phyloP scores from a whole-genome alignment of 2,329 filamentous ascomycete species.

The Clonostachys solani region DNA sequence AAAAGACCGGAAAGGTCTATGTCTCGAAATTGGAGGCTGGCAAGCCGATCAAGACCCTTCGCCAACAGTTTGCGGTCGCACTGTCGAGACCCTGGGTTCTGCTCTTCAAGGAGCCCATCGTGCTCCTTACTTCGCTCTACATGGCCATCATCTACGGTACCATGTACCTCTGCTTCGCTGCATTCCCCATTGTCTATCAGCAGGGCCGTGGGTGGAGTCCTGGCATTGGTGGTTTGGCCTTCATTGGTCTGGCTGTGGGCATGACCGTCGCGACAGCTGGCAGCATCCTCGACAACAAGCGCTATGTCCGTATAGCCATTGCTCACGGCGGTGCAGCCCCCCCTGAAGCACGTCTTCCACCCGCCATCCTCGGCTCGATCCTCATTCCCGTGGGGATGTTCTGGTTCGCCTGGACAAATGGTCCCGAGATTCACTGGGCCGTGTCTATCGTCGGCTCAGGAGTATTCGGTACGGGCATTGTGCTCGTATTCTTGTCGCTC shows the following conservation, averaged over 20 bases:
- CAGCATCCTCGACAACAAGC: slow-evolving; percentile 46
- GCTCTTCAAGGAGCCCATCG: slow-evolving; percentile 63
- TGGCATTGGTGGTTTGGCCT: slow-evolving; percentile 57
- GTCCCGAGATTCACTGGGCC: slow-evolving; percentile 50
- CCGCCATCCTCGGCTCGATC: slow-evolving; percentile 54
- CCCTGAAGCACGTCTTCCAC: slow-evolving; percentile 59
- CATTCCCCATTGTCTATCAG: slow-evolving; percentile 60
- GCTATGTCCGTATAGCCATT: slow-evolving; percentile 40
- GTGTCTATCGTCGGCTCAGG: slow-evolving; percentile 38
- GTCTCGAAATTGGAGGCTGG: slow-evolving; percentile 40
- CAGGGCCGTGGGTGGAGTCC: slow-evolving; percentile 49
- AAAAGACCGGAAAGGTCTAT: slow-evolving; percentile 51
- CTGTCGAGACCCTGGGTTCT: slow-evolving; percentile 62
- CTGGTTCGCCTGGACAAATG: slow-evolving; percentile 64
- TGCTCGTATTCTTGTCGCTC: slow-evolving; percentile 62
- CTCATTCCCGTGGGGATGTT: slow-evolving; percentile 57
- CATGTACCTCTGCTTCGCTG: slow-evolving; percentile 49
- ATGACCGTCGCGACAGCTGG: slow-evolving; percentile 54
- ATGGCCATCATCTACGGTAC: slow-evolving; percentile 55
- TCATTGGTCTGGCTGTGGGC: slow-evolving; percentile 61
- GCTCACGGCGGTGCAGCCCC: slow-evolving; percentile 51
- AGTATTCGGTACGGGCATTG: slow-evolving; percentile 51
- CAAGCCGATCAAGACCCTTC: slow-evolving; percentile 34
- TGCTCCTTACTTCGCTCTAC: slow-evolving; percentile 59
- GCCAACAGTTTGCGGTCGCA: slow-evolving; percentile 47